Base-by-base conservation (phyloP, 495 filamentous ascomycete species). In the Penicillium ochrochloron region DNA sequence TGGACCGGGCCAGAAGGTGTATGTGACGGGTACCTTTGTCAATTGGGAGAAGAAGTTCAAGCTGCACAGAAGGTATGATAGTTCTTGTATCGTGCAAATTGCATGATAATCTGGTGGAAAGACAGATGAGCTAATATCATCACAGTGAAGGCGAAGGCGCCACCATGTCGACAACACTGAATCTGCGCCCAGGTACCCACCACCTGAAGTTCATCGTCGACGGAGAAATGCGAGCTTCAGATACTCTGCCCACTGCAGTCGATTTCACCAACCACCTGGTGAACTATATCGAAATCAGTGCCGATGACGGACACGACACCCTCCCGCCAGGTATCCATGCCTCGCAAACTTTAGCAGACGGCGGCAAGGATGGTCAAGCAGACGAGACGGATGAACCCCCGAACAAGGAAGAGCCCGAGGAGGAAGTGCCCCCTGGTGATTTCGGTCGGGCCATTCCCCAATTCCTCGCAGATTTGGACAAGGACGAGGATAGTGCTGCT, bases 191-290 rank as follows among this genome's bases (percentile, higher is more conserved):
- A 2, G 95, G 95, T 42, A 98, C 95, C 1, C 95, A 99, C 77
- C 95, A 99, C 77, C 82, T 99, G 66, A 93, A 95, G 70, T 99
- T 98, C 80, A 86, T 99, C 67, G 92, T 98, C 29, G 93, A 97
- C 76, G 91, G 90, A 39, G 89, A 93, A 64, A 97, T 98, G 93
- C 84, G 88, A 63, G 91, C 91, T 19, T 93, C 94, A 6, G 88
- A 91, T 50, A 86, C 90, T 64, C 85, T 97, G 25, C 94, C 95
- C 3, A 98, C 96, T 0, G 94, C 95, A 0, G 95, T 99, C 29
- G 95, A 99, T 77, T 96, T 93, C 74, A 95, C 92, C 46, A 97
- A 97, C 72, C 94, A 96, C 70, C 80, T 99, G 23, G 93, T 99
- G 64, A 99, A 99, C 79, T 99, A 99, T 70, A 88, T 99, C 69